Evolutionary conservation across 2,329 filamentous ascomycete species (phyloP).

Genomic region (Dryadomyces quercivorus): DNA sequence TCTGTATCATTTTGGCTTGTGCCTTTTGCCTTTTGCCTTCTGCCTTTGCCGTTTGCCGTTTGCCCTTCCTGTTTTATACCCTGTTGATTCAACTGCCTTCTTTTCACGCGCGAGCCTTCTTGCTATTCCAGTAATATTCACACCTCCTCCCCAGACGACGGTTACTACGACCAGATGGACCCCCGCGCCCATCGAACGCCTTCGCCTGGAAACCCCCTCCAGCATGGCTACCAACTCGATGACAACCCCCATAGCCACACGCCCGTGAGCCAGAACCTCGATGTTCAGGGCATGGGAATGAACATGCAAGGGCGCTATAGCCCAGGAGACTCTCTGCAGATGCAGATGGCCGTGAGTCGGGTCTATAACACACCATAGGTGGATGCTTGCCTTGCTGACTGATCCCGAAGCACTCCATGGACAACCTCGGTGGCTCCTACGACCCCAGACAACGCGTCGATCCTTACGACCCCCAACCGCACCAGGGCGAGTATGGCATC

Average conservation of each 20-base stretch:
- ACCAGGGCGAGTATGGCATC: constrained; percentile 56
- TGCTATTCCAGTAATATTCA: neutral
- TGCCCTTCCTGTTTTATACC: neutral
- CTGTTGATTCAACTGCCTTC: neutral
- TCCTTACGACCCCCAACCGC: constrained; percentile 32
- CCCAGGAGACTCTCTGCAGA: constrained; percentile 63
- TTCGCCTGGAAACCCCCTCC: constrained; percentile 63
- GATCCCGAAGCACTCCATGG: constrained; percentile 35
- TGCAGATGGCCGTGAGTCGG: constrained; percentile 69
- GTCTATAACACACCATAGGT: neutral
- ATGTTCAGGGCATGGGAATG: constrained; percentile 17
- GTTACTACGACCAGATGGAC: constrained; percentile 50
- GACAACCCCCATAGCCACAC: constrained; percentile 56
- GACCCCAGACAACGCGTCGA: constrained; percentile 11
- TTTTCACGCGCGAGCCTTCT: neutral
- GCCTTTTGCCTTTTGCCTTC: neutral
- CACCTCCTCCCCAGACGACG: constrained; percentile 33
- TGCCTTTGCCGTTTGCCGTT: neutral
- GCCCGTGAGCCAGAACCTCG: constrained; percentile 37
- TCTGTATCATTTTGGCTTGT: neutral
- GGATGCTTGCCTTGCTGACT: neutral
- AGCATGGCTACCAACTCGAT: constrained; percentile 69
- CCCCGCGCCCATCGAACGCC: constrained; percentile 50
- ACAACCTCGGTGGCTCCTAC: constrained; percentile 25
- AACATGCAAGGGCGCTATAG: constrained; percentile 49